Conservation (phyloP, 2,329 filamentous ascomycete species). For the Colletotrichum sp. region DNA sequence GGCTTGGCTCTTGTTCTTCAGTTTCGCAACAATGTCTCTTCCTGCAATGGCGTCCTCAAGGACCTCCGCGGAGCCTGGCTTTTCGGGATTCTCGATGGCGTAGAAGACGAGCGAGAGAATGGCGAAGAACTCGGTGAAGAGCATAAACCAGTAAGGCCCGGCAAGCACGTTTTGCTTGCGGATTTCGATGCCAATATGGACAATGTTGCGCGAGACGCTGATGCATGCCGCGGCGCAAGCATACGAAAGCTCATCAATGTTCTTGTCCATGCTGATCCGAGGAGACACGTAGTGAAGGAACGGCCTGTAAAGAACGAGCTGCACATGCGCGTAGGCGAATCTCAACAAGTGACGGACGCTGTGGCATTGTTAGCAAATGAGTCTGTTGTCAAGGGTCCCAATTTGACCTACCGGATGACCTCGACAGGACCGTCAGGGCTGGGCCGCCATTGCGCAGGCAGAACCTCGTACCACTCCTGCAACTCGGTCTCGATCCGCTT, state of each 20-base stretch:
- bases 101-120: constrained; percentile 82
- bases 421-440: constrained; percentile 78
- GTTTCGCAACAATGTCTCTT: constrained; percentile 78
- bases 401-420: constrained; percentile 71
- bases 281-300: constrained; percentile 85
- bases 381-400: background rate
- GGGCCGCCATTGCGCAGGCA: constrained; percentile 81
- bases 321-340: constrained; percentile 82
- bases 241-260: constrained; percentile 78
- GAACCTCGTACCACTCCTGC: constrained; percentile 65
- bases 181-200: constrained; percentile 82
- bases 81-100: constrained; percentile 80
- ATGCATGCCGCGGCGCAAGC: constrained; percentile 71
- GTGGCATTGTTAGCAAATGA: background rate
- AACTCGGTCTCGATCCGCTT: constrained; percentile 70
- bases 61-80: constrained; percentile 76
- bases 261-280: constrained; percentile 57
- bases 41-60: constrained; percentile 86
- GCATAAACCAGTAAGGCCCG: constrained; percentile 86
- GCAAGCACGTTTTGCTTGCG: constrained; percentile 76
- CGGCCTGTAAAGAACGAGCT: constrained; percentile 82
- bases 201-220: constrained; percentile 72
- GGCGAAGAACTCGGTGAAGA: constrained; percentile 84
- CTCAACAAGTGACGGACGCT: constrained; percentile 77
- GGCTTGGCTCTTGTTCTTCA: constrained; percentile 85